Conservation (phyloP, 306 rosid genomes). For the Arachis hypogaea region DNA sequence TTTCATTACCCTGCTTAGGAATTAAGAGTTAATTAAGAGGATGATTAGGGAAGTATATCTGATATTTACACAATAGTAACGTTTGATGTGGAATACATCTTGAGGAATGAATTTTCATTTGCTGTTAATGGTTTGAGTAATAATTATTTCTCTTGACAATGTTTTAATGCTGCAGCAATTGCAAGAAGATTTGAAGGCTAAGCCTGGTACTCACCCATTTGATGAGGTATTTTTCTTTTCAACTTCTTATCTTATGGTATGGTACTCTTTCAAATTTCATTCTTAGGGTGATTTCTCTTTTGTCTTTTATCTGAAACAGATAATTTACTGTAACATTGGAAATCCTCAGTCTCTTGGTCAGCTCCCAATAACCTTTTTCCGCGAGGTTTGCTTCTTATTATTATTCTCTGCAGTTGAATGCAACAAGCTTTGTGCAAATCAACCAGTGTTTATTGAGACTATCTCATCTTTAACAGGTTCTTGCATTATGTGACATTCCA, state of each 20-base stretch:
- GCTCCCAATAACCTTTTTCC: constrained; percentile 78
- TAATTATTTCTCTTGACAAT: constrained; percentile 26
- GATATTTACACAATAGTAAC: background rate
- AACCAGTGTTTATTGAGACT: constrained; percentile 14
- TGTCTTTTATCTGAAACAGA: constrained; percentile 51
- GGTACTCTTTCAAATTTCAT: constrained; percentile 11
- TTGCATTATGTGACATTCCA: constrained; percentile 88
- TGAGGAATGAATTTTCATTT: constrained; percentile 8
- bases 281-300: constrained; percentile 12
- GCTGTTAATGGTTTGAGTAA: background rate
- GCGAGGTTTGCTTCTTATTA: constrained; percentile 71
- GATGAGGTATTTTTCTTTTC: constrained; percentile 66
- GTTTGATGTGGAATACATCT: background rate
- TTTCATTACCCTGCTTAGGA: no score
- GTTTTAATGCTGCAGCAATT: constrained; percentile 57
- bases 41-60: no score
- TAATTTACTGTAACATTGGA: constrained; percentile 93
- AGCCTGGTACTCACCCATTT: constrained; percentile 80
- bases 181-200: constrained; percentile 69
- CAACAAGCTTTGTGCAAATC: background rate
- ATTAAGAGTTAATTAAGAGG: no score
- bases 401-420: constrained; percentile 33
- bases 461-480: constrained; percentile 62
- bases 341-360: constrained; percentile 97
- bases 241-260: constrained; percentile 21